These are phyloP conservation scores for Blastocystis sp. DNA, from an alignment of 352 stramenopile species.

Conservation along the genomic window DNA sequence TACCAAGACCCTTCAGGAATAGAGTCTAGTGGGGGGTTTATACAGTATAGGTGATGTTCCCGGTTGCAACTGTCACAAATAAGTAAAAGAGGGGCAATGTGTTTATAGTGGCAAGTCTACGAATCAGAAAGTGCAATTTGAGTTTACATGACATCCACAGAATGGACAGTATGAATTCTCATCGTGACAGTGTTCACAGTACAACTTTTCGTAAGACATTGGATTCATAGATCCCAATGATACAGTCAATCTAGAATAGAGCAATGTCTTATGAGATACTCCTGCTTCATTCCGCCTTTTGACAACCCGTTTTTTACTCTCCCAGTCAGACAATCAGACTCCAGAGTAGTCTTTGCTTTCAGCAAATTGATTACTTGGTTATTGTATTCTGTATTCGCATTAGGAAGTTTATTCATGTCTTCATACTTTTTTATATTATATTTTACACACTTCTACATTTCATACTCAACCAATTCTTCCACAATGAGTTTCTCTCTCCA, in stretches of 20 bases:
- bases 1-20: conserved; percentile 36
- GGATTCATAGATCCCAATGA: neutral
- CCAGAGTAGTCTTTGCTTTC: neutral
- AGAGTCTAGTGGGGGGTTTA: neutral
- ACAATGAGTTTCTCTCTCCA: conserved; percentile 27
- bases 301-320: neutral
- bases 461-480: neutral
- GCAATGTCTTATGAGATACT: no score
- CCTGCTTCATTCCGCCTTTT: neutral
- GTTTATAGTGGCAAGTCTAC: conserved; percentile 42
- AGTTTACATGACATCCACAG: neutral
- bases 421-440: conserved; percentile 54
- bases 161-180: conserved; percentile 36
- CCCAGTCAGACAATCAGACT: neutral
- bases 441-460: conserved; percentile 12
- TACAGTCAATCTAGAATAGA: no score
- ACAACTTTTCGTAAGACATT: conserved; percentile 34
- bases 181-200: conserved; percentile 38
- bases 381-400: conserved; percentile 29
- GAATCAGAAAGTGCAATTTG: no score
- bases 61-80: conserved; percentile 43
- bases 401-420: neutral
- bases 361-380: conserved; percentile 14
- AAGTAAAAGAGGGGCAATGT: neutral
- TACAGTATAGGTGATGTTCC: conserved; percentile 22